phyloP scores from a whole-genome alignment of 192 early-diverging fungal species.

The Blastocladiella britannica region DNA sequence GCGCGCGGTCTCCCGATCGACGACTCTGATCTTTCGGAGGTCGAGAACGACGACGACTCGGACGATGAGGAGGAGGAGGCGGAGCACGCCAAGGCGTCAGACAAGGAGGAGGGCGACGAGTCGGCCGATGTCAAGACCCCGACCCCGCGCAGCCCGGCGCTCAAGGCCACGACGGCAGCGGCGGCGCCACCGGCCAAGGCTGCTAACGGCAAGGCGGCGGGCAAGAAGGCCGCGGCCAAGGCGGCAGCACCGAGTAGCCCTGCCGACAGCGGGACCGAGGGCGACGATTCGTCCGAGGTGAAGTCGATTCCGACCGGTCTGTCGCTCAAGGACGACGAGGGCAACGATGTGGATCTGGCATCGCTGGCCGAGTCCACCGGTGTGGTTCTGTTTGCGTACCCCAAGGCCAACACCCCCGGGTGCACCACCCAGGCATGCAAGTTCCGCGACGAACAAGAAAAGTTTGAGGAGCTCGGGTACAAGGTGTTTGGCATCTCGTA shows the following conservation, averaged over 20 bases:
- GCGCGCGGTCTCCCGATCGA: background rate
- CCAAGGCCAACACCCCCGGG: conserved; percentile 15
- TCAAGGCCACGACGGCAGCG: no score
- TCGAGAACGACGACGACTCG: conserved; percentile 4
- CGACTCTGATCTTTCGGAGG: conserved; percentile 4
- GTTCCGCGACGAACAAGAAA: conserved; percentile 10
- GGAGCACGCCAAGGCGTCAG: background rate
- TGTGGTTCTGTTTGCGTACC: conserved; percentile 15
- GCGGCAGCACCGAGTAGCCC: no score
- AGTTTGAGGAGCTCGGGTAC: conserved; percentile 10
- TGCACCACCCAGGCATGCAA: conserved; percentile 17
- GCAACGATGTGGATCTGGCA: no score
- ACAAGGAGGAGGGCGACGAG: background rate
- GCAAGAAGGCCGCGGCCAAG: no score
- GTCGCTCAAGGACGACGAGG: background rate
- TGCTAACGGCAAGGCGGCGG: no score
- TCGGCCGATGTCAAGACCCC: background rate
- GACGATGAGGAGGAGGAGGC: background rate
- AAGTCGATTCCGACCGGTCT: background rate
- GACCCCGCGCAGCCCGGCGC: background rate
- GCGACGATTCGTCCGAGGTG: no score
- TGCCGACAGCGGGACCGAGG: no score
- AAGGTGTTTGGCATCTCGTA: conserved; percentile 14
- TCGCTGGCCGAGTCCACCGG: conserved; percentile 1
- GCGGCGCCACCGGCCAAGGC: no score